Conservation (phyloP, 2,329 filamentous ascomycete genomes). For the Colletotrichum sp. region DNA sequence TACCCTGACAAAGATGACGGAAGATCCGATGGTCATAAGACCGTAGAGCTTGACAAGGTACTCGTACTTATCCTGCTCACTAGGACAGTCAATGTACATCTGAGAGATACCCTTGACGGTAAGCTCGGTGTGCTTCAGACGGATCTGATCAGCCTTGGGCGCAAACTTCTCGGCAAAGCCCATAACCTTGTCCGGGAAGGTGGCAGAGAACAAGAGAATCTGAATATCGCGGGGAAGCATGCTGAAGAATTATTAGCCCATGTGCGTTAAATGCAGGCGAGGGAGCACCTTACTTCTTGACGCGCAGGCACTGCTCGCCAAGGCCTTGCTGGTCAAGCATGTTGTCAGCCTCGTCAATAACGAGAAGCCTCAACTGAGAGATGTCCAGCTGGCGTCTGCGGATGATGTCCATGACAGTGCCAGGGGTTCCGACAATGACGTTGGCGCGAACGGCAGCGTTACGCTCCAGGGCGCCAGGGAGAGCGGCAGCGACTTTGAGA, state of each 20-base stretch:
- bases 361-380: slow-evolving; percentile 77
- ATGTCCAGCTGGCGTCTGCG: slow-evolving; percentile 77
- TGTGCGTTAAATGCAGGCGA: background rate
- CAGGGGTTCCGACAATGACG: slow-evolving; percentile 91
- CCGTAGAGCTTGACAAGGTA: slow-evolving; percentile 93
- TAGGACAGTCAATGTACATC: slow-evolving; percentile 92
- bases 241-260: slow-evolving; percentile 50
- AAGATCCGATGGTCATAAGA: slow-evolving; percentile 94
- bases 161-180: slow-evolving; percentile 85
- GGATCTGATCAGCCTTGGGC: slow-evolving; percentile 84
- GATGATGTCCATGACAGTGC: slow-evolving; percentile 89
- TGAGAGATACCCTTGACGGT: slow-evolving; percentile 98
- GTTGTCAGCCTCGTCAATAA: slow-evolving; percentile 97
- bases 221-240: slow-evolving; percentile 79
- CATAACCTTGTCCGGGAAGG: slow-evolving; percentile 85
- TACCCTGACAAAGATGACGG: slow-evolving; percentile 97
- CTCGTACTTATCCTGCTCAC: slow-evolving; percentile 83
- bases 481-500: slow-evolving; percentile 79
- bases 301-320: slow-evolving; percentile 91
- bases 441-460: slow-evolving; percentile 74
- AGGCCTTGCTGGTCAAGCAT: slow-evolving; percentile 97
- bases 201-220: slow-evolving; percentile 94
- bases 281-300: slow-evolving; percentile 70
- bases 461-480: slow-evolving; percentile 77
- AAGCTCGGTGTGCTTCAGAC: slow-evolving; percentile 86